A percentile compares a stretch with the other conserved stretches of the same genome.
phyloP scores from a whole-genome alignment of 805 yeast genomes.

The Lipomyces kockii region DNA sequence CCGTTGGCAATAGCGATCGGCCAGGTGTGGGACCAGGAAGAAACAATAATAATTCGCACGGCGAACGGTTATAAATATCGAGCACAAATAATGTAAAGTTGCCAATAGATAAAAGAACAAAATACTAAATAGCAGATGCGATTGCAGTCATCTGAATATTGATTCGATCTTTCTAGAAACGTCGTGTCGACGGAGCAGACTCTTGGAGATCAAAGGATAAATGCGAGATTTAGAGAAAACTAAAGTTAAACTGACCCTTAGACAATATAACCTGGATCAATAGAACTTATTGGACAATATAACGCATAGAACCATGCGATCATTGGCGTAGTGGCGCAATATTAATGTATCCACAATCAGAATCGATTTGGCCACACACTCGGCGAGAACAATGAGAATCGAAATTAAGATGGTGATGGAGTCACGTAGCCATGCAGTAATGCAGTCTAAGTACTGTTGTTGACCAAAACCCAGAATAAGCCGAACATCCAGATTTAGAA shows the following conservation, averaged over 20 bases:
- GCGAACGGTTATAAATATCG: no score
- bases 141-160: background rate
- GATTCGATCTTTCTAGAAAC: background rate
- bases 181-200: background rate
- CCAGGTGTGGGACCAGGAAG: background rate
- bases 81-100: background rate
- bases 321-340: background rate
- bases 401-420: no score
- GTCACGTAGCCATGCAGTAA: no score
- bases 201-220: background rate
- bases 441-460: no score
- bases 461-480: no score
- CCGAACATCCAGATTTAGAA: no score
- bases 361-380: no score
- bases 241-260: background rate
- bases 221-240: background rate
- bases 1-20: background rate
- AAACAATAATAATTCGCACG: background rate
- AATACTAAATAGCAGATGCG: background rate
- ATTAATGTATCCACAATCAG: no score
- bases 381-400: no score
- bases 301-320: background rate
- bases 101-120: background rate
- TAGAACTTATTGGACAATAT: background rate
- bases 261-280: background rate